Evolutionary conservation across 2,329 filamentous ascomycete species (phyloP), one percentile per base, ranked within the genome.

Genomic region (Botrytis porri): DNA sequence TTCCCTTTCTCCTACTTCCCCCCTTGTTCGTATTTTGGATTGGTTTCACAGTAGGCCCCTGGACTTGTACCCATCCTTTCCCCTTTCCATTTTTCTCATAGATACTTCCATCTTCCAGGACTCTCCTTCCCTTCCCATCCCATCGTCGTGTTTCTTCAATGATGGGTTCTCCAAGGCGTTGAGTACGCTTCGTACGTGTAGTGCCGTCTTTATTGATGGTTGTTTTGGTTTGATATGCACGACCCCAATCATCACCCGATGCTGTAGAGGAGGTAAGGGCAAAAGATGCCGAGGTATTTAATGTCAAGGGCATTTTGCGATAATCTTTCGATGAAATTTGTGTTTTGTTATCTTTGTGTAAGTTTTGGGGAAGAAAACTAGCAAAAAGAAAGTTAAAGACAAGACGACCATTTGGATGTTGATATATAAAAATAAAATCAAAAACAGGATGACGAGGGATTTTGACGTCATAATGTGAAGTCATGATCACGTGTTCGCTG

Each of bases 51-150:
- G 63, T 69, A 25, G 70, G 70, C 9, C 25, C 63, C 35, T 61
- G 63, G 22, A 72, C 70, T 25, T 69, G 63, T 20, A 65, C 65
- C 70, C 70, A 72, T 29, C 70, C 70, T 25, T 45, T 72, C 45
- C 70, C 70, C 41, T 72, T 72, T 10, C 70, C 70, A 60, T 69
- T 72, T 10, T 72, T 72, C 41, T 72, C 70, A 25, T 69, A 72
- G 6, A 72, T 51, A 51, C 70, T 72, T 37, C 70, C 70, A 69
- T 72, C 63, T 51, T 72, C 70, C 18, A 72, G 45, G 3, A 72
- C 51, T 12, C 63, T 61, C 35, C 70, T 69, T 9, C 70, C 70
- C 25, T 61, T 69, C n/a, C 70, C 70, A 51, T 72, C 70, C 70
- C 70, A 72, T 43, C 70, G 41, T 60, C 32, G 45, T n/a, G 54